These are phyloP conservation scores for Penicillium sp. DNA, from an alignment of 2,329 filamentous ascomycete genomes.

Conservation along the genomic window DNA sequence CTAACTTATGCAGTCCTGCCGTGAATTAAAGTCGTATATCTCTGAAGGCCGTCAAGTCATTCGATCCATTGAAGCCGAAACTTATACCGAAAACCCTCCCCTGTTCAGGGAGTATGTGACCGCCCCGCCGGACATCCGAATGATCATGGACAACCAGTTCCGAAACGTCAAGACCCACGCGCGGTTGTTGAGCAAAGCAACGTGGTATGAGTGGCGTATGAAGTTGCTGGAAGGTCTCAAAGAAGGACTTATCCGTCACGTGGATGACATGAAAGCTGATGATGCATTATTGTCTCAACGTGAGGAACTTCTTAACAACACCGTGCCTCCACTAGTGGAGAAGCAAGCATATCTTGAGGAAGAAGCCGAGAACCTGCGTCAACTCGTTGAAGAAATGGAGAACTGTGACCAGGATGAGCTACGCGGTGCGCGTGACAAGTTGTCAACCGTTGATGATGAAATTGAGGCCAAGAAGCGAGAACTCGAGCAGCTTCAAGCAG, in stretches of 20 bases:
- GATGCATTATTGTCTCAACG: conserved; percentile 69
- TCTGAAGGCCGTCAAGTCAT: conserved; percentile 89
- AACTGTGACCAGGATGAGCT: conserved; percentile 79
- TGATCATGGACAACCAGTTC: conserved; percentile 93
- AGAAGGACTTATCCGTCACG: conserved; percentile 75
- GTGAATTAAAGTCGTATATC: conserved; percentile 96
- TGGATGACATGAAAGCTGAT: conserved; percentile 76
- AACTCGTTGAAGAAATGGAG: conserved; percentile 65
- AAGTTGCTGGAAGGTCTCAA: conserved; percentile 82
- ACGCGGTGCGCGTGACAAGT: conserved; percentile 69
- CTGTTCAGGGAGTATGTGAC: conserved; percentile 91
- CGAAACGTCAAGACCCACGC: conserved; percentile 96
- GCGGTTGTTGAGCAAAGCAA: conserved; percentile 85
- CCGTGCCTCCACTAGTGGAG: conserved; percentile 68
- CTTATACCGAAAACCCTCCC: conserved; percentile 85
- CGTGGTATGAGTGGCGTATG: conserved; percentile 98
- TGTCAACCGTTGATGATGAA: conserved; percentile 68
- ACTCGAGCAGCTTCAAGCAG: conserved; percentile 67
- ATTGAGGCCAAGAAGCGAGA: conserved; percentile 71
- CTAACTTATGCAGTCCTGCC: conserved; percentile 67
- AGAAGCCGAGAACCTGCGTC: conserved; percentile 70
- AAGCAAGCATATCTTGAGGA: conserved; percentile 65
- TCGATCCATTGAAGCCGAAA: conserved; percentile 86
- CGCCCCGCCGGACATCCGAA: conserved; percentile 79
- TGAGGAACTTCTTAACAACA: conserved; percentile 67